These are phyloP conservation scores for Sclerotiophoma versabilis DNA, from an alignment of 2,329 filamentous ascomycete genomes.

Conservation along the genomic window DNA sequence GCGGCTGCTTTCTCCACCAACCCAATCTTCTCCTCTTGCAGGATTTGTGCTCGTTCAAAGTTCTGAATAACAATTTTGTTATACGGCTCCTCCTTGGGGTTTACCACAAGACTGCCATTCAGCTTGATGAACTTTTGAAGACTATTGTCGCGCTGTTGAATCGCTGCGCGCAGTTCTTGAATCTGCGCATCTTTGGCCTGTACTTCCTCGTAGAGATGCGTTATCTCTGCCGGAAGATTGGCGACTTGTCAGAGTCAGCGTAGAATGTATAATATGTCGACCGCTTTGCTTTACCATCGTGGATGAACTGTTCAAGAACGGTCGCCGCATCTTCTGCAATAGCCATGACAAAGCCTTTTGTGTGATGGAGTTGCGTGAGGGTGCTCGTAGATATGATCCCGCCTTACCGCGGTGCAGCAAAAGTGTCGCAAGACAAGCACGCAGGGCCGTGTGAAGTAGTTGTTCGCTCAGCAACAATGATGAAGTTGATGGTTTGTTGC, in stretches of 20 bases:
- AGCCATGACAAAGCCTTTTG: conserved; percentile 33
- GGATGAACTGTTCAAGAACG: conserved; percentile 80
- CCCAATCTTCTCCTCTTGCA: conserved; percentile 77
- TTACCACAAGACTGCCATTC: conserved; percentile 74
- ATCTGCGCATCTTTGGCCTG: conserved; percentile 79
- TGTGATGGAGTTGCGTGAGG: not conserved
- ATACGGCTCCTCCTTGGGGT: conserved; percentile 77
- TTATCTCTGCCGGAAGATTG: conserved; percentile 82
- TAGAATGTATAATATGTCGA: too few species aligned
- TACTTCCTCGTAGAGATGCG: conserved; percentile 84
- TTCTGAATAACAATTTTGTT: conserved; percentile 71
- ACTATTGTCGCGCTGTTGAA: conserved; percentile 74
- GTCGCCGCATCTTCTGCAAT: conserved; percentile 67
- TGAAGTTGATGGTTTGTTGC: not conserved
- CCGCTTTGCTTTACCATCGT: conserved; percentile 60
- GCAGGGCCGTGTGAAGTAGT: not conserved
- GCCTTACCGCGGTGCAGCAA: not conserved
- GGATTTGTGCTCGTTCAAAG: conserved; percentile 71
- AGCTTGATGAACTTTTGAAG: conserved; percentile 83
- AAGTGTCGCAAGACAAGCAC: not conserved
- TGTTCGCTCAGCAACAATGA: not conserved
- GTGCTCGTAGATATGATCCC: too few species aligned
- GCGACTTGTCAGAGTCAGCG: conserved; percentile 59
- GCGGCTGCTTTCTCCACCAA: conserved; percentile 70
- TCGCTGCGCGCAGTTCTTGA: conserved; percentile 70